These are phyloP conservation scores for Raffaelea deltoideospora DNA, from an alignment of 2,329 filamentous ascomycete species.

Conservation along the genomic window DNA sequence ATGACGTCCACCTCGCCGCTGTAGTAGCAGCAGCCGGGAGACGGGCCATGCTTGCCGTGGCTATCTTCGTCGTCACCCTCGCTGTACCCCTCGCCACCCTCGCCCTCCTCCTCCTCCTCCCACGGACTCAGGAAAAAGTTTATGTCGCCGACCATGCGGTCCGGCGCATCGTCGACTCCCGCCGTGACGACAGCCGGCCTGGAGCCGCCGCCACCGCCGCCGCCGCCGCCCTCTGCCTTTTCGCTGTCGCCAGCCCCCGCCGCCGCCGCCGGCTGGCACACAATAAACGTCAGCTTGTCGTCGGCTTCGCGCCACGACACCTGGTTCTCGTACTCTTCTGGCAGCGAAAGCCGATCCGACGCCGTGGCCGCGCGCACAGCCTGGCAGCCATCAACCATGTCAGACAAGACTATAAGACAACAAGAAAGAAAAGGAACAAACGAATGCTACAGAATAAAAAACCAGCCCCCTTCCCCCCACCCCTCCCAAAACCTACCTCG, in stretches of 20 bases:
- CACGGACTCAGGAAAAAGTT: conserved; percentile 62
- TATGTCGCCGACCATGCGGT: conserved; percentile 56
- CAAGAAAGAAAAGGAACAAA: background rate
- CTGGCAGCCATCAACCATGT: too few species aligned
- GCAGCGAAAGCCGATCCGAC: conserved; percentile 65
- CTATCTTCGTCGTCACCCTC: conserved; percentile 28
- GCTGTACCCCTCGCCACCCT: conserved; percentile 12
- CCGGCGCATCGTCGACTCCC: conserved; percentile 35
- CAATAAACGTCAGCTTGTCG: conserved; percentile 89
- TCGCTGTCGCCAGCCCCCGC: too few species aligned
- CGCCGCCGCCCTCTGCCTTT: background rate
- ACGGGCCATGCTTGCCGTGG: too few species aligned
- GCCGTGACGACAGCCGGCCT: too few species aligned
- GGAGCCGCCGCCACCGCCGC: background rate
- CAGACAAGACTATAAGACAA: background rate
- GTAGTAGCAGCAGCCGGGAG: too few species aligned
- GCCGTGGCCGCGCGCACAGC: conserved; percentile 72
- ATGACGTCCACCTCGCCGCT: conserved; percentile 71
- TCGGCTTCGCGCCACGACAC: conserved; percentile 64
- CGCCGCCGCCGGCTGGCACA: conserved; percentile 39
- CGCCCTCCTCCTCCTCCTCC: conserved; percentile 33
- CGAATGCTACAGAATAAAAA: background rate
- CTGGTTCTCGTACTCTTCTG: conserved; percentile 84
- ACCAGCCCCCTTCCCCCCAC: too few species aligned
- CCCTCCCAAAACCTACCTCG: conserved; percentile 41